These are phyloP conservation scores for Scorias spongiosa DNA, from an alignment of 2,329 filamentous ascomycete genomes.

Conservation along the genomic window DNA sequence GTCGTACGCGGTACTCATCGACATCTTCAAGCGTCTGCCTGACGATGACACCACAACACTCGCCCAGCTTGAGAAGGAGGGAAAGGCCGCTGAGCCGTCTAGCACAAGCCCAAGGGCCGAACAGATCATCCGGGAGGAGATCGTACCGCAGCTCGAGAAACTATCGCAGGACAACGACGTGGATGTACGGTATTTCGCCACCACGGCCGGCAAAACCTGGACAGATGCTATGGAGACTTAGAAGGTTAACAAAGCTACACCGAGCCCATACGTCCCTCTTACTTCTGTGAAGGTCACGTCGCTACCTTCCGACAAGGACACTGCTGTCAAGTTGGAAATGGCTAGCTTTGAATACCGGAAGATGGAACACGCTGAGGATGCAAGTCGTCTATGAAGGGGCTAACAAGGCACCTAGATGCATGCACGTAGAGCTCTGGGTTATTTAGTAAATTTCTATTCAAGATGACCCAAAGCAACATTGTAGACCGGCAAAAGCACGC, in stretches of 20 bases:
- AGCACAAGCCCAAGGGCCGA: slow-evolving; percentile 17
- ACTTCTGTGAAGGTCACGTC: too few relatives aligned
- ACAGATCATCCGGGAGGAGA: slow-evolving; percentile 33
- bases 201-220: slow-evolving; percentile 55
- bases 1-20: slow-evolving; percentile 81
- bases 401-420: neutral
- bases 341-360: too few relatives aligned
- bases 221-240: slow-evolving; percentile 23
- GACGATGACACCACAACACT: slow-evolving; percentile 61
- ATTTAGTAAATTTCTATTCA: neutral
- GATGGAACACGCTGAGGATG: too few relatives aligned
- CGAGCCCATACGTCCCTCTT: too few relatives aligned
- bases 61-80: slow-evolving; percentile 68
- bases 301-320: too few relatives aligned
- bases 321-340: too few relatives aligned
- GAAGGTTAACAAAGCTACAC: slow-evolving; percentile 2
- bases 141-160: slow-evolving; percentile 84
- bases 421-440: neutral
- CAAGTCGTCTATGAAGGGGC: neutral
- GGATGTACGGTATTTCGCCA: slow-evolving; percentile 95
- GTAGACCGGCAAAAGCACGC: neutral
- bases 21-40: slow-evolving; percentile 80
- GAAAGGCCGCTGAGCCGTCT: slow-evolving; percentile 38
- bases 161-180: slow-evolving; percentile 95
- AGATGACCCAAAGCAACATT: neutral